Conservation (phyloP, 495 filamentous ascomycete species). For the Lasiosphaeria ovina region DNA sequence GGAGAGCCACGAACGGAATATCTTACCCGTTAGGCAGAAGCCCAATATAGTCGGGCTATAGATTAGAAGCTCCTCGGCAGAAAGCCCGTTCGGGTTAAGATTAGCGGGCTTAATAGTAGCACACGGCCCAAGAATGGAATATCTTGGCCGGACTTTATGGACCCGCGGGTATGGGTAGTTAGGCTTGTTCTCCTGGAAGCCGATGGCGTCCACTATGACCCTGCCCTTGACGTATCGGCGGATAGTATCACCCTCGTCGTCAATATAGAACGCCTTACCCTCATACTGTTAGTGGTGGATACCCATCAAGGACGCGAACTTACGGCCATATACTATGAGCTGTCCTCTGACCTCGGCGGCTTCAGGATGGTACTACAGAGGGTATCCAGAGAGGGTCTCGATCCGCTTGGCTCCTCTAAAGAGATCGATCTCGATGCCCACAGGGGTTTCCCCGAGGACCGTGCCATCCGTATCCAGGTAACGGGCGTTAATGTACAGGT, state of each 20-base stretch:
- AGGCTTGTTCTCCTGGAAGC: too few relatives aligned
- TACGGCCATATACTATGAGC: constrained; percentile 3
- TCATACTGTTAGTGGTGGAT: not conserved
- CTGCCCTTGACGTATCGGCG: not conserved
- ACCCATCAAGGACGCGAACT: constrained; percentile 3
- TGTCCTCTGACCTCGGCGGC: not conserved
- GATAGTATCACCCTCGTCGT: not conserved
- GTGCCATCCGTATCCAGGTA: not conserved
- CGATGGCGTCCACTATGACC: not conserved
- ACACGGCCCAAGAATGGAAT: too few relatives aligned
- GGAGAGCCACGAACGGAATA: not conserved
- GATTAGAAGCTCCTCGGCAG: too few relatives aligned
- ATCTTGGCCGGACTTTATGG: too few relatives aligned
- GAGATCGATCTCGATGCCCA: constrained; percentile 1
- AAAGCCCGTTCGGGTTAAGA: too few relatives aligned
- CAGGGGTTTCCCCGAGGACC: constrained; percentile 4
- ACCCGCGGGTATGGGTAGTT: too few relatives aligned
- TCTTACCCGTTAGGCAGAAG: too few relatives aligned
- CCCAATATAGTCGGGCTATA: too few relatives aligned
- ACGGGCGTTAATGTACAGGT: constrained; percentile 1
- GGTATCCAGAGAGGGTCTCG: not conserved
- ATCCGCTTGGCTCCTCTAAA: constrained; percentile 3
- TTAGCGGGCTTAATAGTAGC: too few relatives aligned
- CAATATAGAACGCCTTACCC: not conserved
- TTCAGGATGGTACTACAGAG: constrained; percentile 2